phyloP scores from a whole-genome alignment of 768 basidiomycete genomes.

The Boletus rex-veris region DNA sequence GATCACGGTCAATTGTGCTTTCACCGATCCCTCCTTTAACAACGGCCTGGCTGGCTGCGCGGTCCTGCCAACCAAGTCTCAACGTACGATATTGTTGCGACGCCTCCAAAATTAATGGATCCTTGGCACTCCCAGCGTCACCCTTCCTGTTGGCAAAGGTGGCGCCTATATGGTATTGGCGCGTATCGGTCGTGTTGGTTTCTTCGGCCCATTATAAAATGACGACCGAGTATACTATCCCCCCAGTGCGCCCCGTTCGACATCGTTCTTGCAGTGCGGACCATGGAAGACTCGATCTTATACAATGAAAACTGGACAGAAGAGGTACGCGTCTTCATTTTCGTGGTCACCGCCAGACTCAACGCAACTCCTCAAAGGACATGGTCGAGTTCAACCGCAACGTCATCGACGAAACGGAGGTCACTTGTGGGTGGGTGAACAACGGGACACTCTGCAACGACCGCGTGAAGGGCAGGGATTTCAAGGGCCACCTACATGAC shows the following conservation, averaged over 20 bases:
- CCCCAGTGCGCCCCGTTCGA: background rate
- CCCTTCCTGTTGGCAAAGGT: background rate
- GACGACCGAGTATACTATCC: too few species aligned
- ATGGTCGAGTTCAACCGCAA: slow-evolving; percentile 1
- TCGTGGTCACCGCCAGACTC: background rate
- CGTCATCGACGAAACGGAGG: background rate
- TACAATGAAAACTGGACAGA: background rate
- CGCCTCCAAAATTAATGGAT: background rate
- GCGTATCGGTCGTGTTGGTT: background rate
- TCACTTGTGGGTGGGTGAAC: slow-evolving; percentile 5
- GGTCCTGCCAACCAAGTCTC: background rate
- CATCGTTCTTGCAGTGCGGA: background rate
- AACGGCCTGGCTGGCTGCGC: slow-evolving; percentile 1
- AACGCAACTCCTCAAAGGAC: background rate
- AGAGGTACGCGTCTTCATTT: background rate
- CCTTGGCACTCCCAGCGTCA: background rate
- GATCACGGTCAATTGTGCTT: background rate
- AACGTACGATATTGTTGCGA: background rate
- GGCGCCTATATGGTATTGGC: background rate
- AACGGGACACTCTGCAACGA: background rate
- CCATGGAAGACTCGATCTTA: background rate
- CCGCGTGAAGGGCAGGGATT: background rate
- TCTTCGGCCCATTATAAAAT: slow-evolving; percentile 3
- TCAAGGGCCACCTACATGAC: slow-evolving; percentile 3
- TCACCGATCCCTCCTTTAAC: background rate